Evolutionary conservation across 768 basidiomycete species (phyloP), one percentile per base, ranked within the genome.

Genomic region (Russula lepida): DNA sequence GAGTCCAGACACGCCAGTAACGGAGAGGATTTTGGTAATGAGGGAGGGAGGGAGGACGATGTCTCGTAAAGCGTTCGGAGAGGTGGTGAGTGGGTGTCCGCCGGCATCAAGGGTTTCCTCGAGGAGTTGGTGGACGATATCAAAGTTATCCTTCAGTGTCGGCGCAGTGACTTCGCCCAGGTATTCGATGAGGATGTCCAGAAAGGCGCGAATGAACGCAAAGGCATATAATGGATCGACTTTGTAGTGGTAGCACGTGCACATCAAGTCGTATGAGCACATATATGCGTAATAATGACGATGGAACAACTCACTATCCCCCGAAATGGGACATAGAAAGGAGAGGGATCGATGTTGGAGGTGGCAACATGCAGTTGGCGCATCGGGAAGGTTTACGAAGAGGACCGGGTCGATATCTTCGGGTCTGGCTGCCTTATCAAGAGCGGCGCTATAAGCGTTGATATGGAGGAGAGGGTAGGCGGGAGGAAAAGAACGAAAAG

Each of bases 91-190:
- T 0, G 94, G 94, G 70, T 94, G 87, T 0, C 95, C 94, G 12
- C 92, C 89, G 9, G 92, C 85, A 69, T 95, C 94, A 28, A 98
- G 76, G n/a, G 91, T 94, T 74, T 98, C 95, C 74, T 95, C 95
- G 32, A 97, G 80, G 19, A 98, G 82, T 90, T 95, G 94, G 69
- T 98, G 95, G 7, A 97, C 93, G 27, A 92, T 83, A 69, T 98
- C 95, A 72, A 97, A 95, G 71, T 95, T 91, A 62, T 97, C 93
- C 67, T 85, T 89, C 65, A 98, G 74, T 2, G 83, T 85, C 6
- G 82, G 80, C 27, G 89, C 83, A 33, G 88, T 90, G 25, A 95
- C 78, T n/a, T 84, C 81, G 1, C 91, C 93, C 65, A 97, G 85
- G 70, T 98, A 98, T 62, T 95, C 92, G 52, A 78, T 76, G 48